Evolutionary conservation across 106 monocot genomes (phyloP).

Genomic region (Apostasia ramifera): DNA sequence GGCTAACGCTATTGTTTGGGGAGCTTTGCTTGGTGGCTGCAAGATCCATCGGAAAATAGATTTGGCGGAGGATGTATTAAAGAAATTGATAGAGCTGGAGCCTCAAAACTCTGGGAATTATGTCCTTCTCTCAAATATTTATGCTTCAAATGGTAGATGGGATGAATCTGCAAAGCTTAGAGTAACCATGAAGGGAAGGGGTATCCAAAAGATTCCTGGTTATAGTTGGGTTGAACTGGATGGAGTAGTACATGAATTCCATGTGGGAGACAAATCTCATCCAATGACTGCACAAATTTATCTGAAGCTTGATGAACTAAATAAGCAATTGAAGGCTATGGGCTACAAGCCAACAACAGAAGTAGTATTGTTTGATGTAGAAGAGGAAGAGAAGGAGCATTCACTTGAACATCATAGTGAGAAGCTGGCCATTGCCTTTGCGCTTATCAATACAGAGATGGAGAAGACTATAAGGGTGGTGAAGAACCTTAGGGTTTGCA

Average conservation of each 20-base stretch:
- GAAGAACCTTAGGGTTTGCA: constrained; percentile 78
- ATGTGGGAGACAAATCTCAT: constrained; percentile 52
- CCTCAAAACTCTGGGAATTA: constrained; percentile 74
- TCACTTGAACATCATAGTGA: constrained; percentile 45
- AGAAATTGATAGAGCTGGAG: constrained; percentile 50
- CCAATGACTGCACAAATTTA: constrained; percentile 34
- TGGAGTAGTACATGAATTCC: constrained; percentile 63
- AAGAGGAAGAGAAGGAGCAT: constrained; percentile 51
- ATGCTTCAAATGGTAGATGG: constrained; percentile 53
- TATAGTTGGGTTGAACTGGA: constrained; percentile 66
- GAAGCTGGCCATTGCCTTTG: constrained; percentile 49
- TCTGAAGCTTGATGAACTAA: constrained; percentile 43
- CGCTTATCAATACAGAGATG: constrained; percentile 12
- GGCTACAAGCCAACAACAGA: constrained; percentile 37
- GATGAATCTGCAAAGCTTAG: constrained; percentile 57
- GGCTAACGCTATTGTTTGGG: constrained; percentile 80
- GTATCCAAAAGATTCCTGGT: constrained; percentile 59
- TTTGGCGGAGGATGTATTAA: constrained; percentile 50
- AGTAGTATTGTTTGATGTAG: constrained; percentile 50
- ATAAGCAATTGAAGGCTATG: constrained; percentile 29
- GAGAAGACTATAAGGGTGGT: constrained; percentile 51
- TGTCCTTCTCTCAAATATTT: constrained; percentile 66
- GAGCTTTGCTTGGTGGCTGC: constrained; percentile 64
- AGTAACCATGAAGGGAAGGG: constrained; percentile 33
- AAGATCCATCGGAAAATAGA: constrained; percentile 28